A percentile compares a stretch with the other conserved stretches of the same genome.
Conservation (phyloP, 352 stramenopile species). For the Globisporangium viniferum region DNA sequence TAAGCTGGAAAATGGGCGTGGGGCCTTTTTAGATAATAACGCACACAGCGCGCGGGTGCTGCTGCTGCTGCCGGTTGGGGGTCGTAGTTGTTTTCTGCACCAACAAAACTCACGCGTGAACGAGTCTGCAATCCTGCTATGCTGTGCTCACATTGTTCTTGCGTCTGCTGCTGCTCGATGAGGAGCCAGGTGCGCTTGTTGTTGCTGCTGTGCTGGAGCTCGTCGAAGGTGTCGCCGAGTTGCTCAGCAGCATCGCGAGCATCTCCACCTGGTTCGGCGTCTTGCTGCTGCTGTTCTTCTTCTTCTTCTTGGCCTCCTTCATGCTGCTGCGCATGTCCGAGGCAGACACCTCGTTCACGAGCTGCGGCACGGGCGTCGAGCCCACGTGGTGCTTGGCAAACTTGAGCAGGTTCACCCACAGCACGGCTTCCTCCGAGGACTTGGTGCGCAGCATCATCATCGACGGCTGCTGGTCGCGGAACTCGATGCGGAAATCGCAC, state of each 20-base stretch:
- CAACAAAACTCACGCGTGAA: background rate
- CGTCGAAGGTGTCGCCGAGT: constrained; percentile 21
- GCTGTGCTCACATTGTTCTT: constrained; percentile 10
- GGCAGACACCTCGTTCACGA: constrained; percentile 21
- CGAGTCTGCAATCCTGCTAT: background rate
- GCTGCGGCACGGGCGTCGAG: constrained; percentile 14
- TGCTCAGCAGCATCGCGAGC: constrained; percentile 35
- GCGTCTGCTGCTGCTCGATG: background rate
- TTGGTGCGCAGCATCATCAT: constrained; percentile 71
- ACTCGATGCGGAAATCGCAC: constrained; percentile 66
- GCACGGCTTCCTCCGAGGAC: constrained; percentile 43
- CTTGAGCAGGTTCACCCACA: constrained; percentile 76
- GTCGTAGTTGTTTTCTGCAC: background rate
- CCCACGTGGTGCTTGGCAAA: constrained; percentile 54
- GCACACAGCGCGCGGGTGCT: background rate
- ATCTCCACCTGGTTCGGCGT: constrained; percentile 36
- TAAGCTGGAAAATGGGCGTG: background rate
- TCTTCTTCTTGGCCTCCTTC: constrained; percentile 36
- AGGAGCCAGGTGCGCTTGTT: background rate
- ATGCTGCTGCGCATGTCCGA: constrained; percentile 20
- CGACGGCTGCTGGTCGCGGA: constrained; percentile 32
- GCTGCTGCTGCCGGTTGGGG: background rate
- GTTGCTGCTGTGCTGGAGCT: constrained; percentile 6
- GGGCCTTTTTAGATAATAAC: constrained; percentile 8
- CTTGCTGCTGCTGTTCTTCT: constrained; percentile 20